Evolutionary conservation across 441 rosid species (phyloP), one percentile per base, ranked within the genome.

Genomic region (Bruguiera hainesii): DNA sequence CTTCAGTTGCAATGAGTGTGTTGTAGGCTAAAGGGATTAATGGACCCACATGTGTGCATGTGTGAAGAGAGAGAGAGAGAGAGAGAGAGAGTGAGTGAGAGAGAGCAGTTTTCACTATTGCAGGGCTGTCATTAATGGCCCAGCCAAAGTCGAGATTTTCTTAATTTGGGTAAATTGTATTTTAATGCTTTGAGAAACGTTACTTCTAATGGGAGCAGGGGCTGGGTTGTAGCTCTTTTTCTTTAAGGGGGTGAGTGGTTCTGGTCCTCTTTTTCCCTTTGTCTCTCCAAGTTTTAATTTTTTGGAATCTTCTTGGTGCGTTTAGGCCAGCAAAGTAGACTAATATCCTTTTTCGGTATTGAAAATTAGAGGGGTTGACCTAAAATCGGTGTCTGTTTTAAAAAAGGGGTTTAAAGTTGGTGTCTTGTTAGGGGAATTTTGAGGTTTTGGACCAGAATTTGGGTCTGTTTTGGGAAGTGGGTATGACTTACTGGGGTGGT

Each of bases 1-100:
- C 75, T 57, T 72, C 80, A 75, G 75, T 60, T 71, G 80, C 78
- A 80, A 87, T 82, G 93, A 87, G 86, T 86, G 76, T 81, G 89
- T 79, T 79, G 66, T 57, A 82, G 84, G 93, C 79, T 56, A 73
- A 71, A 65, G 26, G 89, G 79, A 67, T 87, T 90, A 71, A 65
- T 29, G 89, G 79, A 67, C 88, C 93, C 92, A 84, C 90, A 69
- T 75, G 78, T 31, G 60, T 75, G 73, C 73, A 73, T 73, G 82
- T 70, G 82, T 42, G 26, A 13, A 19, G 26, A 60, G 15, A 10
- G 9, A 13, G 48, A n/a, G 71, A 57, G 53, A 58, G 70, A 70
- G 63, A 70, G 75, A 15, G 6, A 15, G 23, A n/a, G 25, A 51
- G 3, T 3, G 56, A 51, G 56, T 1, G 26, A 26, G 23, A 52